Base-by-base conservation (phyloP, 768 basidiomycete genomes). In the Pisolithus tinctorius region DNA sequence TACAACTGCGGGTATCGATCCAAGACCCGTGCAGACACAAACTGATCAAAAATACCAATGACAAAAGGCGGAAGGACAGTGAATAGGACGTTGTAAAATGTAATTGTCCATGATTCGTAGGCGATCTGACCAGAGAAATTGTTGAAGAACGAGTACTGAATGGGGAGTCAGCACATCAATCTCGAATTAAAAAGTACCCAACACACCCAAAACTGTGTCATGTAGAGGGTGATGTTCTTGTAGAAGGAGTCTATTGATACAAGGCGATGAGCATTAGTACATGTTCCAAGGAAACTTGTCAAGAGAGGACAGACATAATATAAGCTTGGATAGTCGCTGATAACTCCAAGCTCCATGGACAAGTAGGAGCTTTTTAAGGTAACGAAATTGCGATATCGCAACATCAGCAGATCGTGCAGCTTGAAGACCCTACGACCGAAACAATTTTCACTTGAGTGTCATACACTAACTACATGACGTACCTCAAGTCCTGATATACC, bases 281-380 rank as follows among this genome's bases (percentile, higher is more conserved):
- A 50, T 48, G 17, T 9, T 47, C 34, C 45, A 23, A 17, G 13
- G 16, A 20, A 9, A 31, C 13, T 31, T 13, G 17, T 17, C 23
- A 36, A 8, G 37, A 10, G 30, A 29, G 43, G 7, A 78, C 92
- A 55, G 64, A 94, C 95, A 99, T 8, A 99, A 76, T 62, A 98
- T 94, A 51, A 99, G 78, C 66, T 95, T 98, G 13, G 93, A 94
- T 52, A 99, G 66, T 31, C 96, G 79, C 51, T 90, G 86, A 65
- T 99, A 99, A 71, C 95, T 97, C 96, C 96, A 99, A 2, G 96
- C 88, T 4, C 96, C 96, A 62, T 99, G 96, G 6, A 99, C 96
- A 14, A 99, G 82, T 8, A 99, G 67, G 25, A 98, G 70, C 68
- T 99, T 99, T 71, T 93, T 94, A 57, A 99, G 72, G 71, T 76